phyloP scores from a whole-genome alignment of 2,329 filamentous ascomycete genomes.

The Tolypocladium tropicale region DNA sequence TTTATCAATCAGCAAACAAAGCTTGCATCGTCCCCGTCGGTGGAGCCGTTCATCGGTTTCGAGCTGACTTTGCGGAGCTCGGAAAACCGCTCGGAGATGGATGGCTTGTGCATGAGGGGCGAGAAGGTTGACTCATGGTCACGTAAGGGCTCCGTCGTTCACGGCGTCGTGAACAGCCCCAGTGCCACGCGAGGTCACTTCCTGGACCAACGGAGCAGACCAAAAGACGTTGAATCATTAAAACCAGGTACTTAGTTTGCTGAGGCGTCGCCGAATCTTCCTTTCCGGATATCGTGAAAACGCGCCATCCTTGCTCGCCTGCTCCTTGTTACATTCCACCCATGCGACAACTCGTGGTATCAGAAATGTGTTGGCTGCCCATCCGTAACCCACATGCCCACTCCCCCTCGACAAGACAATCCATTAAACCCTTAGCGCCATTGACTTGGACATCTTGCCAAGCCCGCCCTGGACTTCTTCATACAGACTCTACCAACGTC shows the following conservation, averaged over 20 bases:
- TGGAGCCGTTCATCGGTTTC: slow-evolving; percentile 8
- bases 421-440: not conserved
- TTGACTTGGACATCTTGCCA: not conserved
- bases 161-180: not conserved
- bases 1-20: slow-evolving; percentile 23
- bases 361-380: not conserved
- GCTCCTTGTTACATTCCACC: not conserved
- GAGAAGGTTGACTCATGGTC: not conserved
- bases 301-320: not conserved
- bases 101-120: not conserved
- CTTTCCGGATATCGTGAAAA: not conserved
- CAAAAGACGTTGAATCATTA: not conserved
- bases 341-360: not conserved
- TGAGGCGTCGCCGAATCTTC: not conserved
- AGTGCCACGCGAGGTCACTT: not conserved
- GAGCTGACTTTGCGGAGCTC: slow-evolving; percentile 1
- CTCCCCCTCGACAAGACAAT: not conserved
- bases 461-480: not conserved
- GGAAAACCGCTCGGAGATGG: slow-evolving; percentile 12
- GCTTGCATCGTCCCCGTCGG: slow-evolving; percentile 8
- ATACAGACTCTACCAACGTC: not conserved
- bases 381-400: not conserved
- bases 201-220: not conserved
- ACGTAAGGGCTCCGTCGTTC: not conserved
- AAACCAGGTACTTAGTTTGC: too few species aligned